A percentile compares a stretch with the other conserved stretches of the same genome.
phyloP scores from a whole-genome alignment of 2,329 filamentous ascomycete species.

The Ophiostoma populinum region DNA sequence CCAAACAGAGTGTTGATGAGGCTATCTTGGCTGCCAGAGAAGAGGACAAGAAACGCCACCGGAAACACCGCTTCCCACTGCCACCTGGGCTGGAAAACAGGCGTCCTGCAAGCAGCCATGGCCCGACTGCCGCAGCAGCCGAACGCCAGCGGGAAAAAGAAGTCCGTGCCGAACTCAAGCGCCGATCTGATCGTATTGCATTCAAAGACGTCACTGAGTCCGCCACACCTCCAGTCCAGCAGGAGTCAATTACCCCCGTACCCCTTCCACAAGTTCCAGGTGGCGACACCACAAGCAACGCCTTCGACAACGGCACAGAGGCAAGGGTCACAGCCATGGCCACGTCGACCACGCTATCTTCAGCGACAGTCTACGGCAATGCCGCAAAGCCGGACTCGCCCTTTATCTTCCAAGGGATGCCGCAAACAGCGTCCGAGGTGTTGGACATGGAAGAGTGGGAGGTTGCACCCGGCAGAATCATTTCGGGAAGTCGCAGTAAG shows the following conservation, averaged over 20 bases:
- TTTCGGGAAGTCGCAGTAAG: constrained; percentile 12
- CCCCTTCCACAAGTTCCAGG: not conserved
- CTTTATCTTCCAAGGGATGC: constrained; percentile 10
- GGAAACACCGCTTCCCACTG: not conserved
- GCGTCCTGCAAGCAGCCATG: not conserved
- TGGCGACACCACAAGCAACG: not conserved
- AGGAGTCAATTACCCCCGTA: not conserved
- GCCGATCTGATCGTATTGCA: constrained; percentile 9
- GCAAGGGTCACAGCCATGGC: not conserved
- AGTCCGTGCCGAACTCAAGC: not conserved
- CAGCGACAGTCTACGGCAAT: not conserved
- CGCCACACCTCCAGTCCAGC: not conserved
- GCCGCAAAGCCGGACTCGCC: constrained; percentile 6
- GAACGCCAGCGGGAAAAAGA: not conserved
- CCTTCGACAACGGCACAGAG: not conserved
- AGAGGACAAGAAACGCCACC: not conserved
- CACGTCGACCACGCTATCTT: too few relatives aligned
- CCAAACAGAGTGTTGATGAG: not conserved
- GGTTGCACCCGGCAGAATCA: constrained; percentile 18
- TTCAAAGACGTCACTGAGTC: not conserved
- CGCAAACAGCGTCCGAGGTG: constrained; percentile 8
- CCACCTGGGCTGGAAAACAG: too few relatives aligned
- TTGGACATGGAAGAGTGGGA: constrained; percentile 23
- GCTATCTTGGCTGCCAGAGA: not conserved
- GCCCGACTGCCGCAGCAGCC: not conserved